A percentile compares a stretch with the other conserved stretches of the same genome.
Evolutionary conservation across 116 monocot genomes (phyloP).

Genomic region (Papilionanthe hybrid): DNA sequence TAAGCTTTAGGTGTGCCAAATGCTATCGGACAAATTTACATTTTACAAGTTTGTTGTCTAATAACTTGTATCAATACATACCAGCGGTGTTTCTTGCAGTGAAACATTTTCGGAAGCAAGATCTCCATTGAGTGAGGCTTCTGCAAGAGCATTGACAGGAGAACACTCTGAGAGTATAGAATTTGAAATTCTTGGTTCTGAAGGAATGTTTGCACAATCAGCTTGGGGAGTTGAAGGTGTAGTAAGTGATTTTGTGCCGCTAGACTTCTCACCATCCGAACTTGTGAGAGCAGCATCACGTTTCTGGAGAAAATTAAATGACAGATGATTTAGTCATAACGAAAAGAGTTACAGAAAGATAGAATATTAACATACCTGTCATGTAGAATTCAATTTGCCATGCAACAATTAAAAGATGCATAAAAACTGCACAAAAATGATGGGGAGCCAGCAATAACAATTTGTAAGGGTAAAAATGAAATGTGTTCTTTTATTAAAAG

Average conservation of each 20-base stretch:
- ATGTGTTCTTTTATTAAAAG: not conserved
- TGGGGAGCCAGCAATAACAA: not conserved
- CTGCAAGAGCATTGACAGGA: conserved; percentile 23
- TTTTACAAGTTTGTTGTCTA: not conserved
- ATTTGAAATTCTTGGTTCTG: conserved; percentile 47
- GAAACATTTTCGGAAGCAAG: conserved; percentile 36
- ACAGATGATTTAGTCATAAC: conserved; percentile 2
- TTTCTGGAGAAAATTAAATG: conserved; percentile 37
- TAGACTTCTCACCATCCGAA: conserved; percentile 74
- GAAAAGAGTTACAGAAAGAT: not conserved
- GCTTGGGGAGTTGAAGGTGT: conserved; percentile 64
- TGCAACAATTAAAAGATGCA: not conserved
- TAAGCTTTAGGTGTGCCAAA: not conserved
- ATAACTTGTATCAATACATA: conserved; percentile 15
- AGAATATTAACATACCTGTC: not conserved
- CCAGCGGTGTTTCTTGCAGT: conserved; percentile 50
- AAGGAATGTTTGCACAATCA: conserved; percentile 37
- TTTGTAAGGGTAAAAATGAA: not conserved
- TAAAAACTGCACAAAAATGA: not conserved
- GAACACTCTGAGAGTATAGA: conserved; percentile 32
- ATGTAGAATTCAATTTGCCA: not conserved
- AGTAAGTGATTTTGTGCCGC: conserved; percentile 64
- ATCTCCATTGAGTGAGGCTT: conserved; percentile 26
- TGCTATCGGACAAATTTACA: not conserved
- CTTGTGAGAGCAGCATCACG: conserved; percentile 41